Conservation (phyloP, 1,284 basidiomycete genomes). For the Moniliella sp. region DNA sequence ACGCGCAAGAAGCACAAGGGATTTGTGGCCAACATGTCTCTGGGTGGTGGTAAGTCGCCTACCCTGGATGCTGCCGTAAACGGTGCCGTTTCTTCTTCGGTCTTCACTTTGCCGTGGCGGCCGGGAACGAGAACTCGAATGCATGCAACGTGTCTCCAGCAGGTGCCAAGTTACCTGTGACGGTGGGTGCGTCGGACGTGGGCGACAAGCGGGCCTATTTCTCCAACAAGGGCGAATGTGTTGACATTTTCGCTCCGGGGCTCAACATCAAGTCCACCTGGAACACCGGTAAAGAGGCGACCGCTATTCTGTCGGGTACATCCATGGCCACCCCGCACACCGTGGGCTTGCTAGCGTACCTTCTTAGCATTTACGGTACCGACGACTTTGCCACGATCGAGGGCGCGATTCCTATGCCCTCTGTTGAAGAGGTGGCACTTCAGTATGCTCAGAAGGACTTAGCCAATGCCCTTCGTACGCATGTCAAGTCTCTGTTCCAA, state of each 20-base stretch:
- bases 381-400: slow-evolving; percentile 14
- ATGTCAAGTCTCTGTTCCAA: too few species aligned
- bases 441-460: slow-evolving; percentile 23
- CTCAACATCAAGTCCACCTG: slow-evolving; percentile 46
- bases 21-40: slow-evolving; percentile 93
- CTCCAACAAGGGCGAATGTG: slow-evolving; percentile 43
- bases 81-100: slow-evolving; percentile 57
- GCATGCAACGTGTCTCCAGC: slow-evolving; percentile 67
- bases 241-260: slow-evolving; percentile 63
- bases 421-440: slow-evolving; percentile 1
- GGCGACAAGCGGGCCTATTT: slow-evolving; percentile 67
- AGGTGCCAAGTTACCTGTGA: slow-evolving; percentile 44
- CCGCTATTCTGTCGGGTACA: slow-evolving; percentile 50
- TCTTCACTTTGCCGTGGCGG: slow-evolving; percentile 57
- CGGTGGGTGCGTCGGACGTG: slow-evolving; percentile 44
- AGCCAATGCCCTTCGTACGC: slow-evolving; percentile 15
- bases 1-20: slow-evolving; percentile 59
- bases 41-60: slow-evolving; percentile 80
- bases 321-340: slow-evolving; percentile 45
- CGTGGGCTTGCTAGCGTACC: slow-evolving; percentile 34
- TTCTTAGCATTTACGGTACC: slow-evolving; percentile 44
- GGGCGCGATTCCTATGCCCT: too few species aligned
- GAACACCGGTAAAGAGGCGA: slow-evolving; percentile 37
- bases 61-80: slow-evolving; percentile 69
- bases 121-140: slow-evolving; percentile 52